Conservation (phyloP, 495 filamentous ascomycete genomes). For the Penicillium paxilli region DNA sequence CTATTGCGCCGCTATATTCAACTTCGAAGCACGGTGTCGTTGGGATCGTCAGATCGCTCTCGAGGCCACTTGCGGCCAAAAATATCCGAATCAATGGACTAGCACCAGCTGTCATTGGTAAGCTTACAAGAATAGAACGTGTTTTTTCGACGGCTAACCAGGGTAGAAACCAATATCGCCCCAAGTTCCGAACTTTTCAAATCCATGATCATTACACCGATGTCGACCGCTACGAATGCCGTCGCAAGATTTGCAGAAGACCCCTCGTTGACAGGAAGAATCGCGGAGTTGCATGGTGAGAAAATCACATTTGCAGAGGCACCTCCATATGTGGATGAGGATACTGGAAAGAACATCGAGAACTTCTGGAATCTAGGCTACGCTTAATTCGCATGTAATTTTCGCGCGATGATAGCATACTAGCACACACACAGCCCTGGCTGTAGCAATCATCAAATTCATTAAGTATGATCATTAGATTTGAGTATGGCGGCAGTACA, state of each 20-base stretch:
- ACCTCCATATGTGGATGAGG: constrained; percentile 52
- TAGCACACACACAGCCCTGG: too few species aligned
- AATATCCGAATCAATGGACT: constrained; percentile 55
- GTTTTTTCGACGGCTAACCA: neutral
- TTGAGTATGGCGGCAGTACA: too few species aligned
- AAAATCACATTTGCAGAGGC: constrained; percentile 50
- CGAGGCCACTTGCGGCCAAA: constrained; percentile 32
- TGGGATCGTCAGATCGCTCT: constrained; percentile 51
- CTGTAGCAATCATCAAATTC: too few species aligned
- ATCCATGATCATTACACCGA: constrained; percentile 54
- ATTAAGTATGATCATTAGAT: too few species aligned
- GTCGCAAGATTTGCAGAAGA: constrained; percentile 45
- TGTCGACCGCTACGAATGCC: constrained; percentile 47
- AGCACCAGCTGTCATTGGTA: constrained; percentile 53
- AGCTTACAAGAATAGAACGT: neutral
- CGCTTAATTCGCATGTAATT: too few species aligned
- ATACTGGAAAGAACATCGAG: constrained; percentile 50
- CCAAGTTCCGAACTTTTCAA: constrained; percentile 44
- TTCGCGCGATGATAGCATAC: too few species aligned
- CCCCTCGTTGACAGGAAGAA: constrained; percentile 39
- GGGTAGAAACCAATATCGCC: constrained; percentile 50
- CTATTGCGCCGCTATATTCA: constrained; percentile 55
- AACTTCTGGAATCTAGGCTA: constrained; percentile 46
- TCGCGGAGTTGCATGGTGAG: constrained; percentile 56
- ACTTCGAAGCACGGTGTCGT: constrained; percentile 52